phyloP scores from a whole-genome alignment of 306 rosid genomes.

The Ceratonia siliqua region DNA sequence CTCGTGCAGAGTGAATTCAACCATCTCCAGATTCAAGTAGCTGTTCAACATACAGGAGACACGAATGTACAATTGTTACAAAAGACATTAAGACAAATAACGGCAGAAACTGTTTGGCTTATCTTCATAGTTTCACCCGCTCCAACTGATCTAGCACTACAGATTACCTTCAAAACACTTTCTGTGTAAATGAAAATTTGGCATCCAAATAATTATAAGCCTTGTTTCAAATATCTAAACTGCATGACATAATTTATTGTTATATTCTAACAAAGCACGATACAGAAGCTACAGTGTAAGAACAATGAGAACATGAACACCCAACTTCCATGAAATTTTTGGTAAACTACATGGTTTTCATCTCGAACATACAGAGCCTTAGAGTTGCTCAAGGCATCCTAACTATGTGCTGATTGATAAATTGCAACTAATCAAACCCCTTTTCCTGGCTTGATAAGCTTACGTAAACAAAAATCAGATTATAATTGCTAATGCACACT shows the following conservation, averaged over 20 bases:
- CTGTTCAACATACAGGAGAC: conserved; percentile 46
- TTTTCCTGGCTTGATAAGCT: conserved; percentile 1
- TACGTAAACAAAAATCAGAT: neutral
- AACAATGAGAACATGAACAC: neutral
- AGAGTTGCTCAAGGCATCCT: too few species aligned
- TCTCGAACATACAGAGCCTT: too few species aligned
- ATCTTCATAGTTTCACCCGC: conserved; percentile 11
- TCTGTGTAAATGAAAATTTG: neutral
- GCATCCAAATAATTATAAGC: neutral
- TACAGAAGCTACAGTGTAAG: conserved; percentile 12
- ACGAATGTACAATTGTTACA: conserved; percentile 13
- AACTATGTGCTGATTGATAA: too few species aligned
- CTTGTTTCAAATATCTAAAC: neutral
- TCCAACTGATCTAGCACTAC: neutral
- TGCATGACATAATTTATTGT: neutral
- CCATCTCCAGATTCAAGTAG: conserved; percentile 87
- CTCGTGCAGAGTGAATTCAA: conserved; percentile 76
- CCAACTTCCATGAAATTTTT: neutral
- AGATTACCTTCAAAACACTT: neutral
- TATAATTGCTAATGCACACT: neutral
- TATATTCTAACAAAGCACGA: conserved; percentile 11
- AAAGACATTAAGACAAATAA: conserved; percentile 25
- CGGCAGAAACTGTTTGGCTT: neutral
- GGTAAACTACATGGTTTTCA: neutral
- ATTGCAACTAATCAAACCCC: neutral